These are phyloP conservation scores for Plasmodium ovale DNA, from an alignment of 169 alveolate species.

Conservation along the genomic window DNA sequence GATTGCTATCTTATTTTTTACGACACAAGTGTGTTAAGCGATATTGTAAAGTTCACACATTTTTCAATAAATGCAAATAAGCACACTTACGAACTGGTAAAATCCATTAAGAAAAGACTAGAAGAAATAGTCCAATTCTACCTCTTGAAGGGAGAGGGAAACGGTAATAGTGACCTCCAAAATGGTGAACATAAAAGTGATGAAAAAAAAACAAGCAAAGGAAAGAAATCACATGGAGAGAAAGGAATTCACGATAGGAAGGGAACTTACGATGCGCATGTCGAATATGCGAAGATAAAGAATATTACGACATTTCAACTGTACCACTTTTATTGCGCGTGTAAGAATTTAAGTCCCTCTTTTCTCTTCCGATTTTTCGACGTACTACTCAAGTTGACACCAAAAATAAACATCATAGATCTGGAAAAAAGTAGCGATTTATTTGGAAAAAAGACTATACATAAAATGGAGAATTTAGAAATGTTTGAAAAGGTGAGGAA, in stretches of 20 bases:
- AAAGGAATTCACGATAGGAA: background rate
- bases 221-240: background rate
- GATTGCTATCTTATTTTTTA: constrained; percentile 38
- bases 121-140: constrained; percentile 36
- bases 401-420: constrained; percentile 24
- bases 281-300: background rate
- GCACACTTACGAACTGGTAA: constrained; percentile 43
- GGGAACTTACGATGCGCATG: background rate
- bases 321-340: constrained; percentile 51
- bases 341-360: constrained; percentile 59
- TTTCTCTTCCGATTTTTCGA: constrained; percentile 40
- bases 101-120: constrained; percentile 37
- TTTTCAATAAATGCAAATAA: constrained; percentile 50
- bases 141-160: background rate
- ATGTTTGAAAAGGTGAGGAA: constrained; percentile 11
- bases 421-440: constrained; percentile 20
- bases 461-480: constrained; percentile 17
- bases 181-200: background rate
- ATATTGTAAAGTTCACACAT: constrained; percentile 32
- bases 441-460: constrained; percentile 30
- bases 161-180: background rate
- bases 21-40: constrained; percentile 42
- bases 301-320: constrained; percentile 37
- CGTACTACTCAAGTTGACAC: constrained; percentile 38
- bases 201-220: background rate